Evolutionary conservation across 1,284 basidiomycete species (phyloP).

Genomic region (Salmacisia buchloeana): DNA sequence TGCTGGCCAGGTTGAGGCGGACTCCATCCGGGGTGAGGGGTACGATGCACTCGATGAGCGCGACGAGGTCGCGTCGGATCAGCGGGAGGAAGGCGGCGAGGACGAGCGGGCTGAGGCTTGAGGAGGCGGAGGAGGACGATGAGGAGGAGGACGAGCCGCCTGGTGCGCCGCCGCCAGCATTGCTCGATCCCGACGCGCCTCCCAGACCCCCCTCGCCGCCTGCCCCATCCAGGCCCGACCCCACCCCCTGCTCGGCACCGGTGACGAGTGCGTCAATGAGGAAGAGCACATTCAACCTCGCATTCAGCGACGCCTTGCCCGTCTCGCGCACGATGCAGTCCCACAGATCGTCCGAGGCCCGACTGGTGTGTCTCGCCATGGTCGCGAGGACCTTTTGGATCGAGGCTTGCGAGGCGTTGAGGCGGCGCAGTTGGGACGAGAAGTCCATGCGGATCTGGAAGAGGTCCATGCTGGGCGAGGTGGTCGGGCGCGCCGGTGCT

Average conservation of each 20-base stretch:
- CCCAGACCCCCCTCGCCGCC: constrained; percentile 34
- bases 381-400: constrained; percentile 83
- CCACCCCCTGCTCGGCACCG: too few relatives aligned
- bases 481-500: too few relatives aligned
- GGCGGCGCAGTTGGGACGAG: constrained; percentile 33
- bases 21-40: constrained; percentile 24
- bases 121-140: constrained; percentile 12
- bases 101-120: constrained; percentile 8
- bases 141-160: background rate
- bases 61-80: constrained; percentile 20
- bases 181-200: too few relatives aligned
- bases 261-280: constrained; percentile 71
- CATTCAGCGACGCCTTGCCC: constrained; percentile 79
- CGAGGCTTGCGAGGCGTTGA: constrained; percentile 65
- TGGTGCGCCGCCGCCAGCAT: too few relatives aligned
- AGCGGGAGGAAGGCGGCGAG: constrained; percentile 12
- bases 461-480: constrained; percentile 26
- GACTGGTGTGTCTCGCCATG: constrained; percentile 73
- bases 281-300: constrained; percentile 85
- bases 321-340: constrained; percentile 87
- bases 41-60: constrained; percentile 19
- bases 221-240: constrained; percentile 46
- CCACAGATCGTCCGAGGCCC: constrained; percentile 80
- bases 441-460: constrained; percentile 49
- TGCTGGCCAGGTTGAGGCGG: constrained; percentile 20